Evolutionary conservation across 306 rosid genomes (phyloP).

Genomic region (Benincasa hispida): DNA sequence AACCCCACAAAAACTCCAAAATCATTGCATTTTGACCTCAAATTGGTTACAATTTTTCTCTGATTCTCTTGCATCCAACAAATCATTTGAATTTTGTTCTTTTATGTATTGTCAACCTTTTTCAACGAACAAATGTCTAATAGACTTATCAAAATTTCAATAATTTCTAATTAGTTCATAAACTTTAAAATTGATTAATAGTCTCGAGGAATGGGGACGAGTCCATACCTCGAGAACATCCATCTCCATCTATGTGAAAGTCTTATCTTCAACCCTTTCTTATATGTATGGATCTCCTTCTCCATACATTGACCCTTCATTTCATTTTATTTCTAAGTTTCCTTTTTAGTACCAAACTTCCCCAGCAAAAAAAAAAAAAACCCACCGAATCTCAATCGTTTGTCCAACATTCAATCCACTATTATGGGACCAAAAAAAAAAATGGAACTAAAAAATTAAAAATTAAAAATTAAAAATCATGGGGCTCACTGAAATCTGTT

Average conservation of each 20-base stretch:
- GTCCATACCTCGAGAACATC: not conserved
- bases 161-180: no score
- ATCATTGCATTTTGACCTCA: no score
- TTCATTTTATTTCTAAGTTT: not conserved
- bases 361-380: not conserved
- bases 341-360: not conserved
- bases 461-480: not conserved
- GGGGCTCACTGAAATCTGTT: not conserved
- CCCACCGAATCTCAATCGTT: not conserved
- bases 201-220: no score
- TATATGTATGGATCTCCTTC: not conserved
- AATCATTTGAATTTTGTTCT: no score
- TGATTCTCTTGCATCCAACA: no score
- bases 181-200: no score
- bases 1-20: no score
- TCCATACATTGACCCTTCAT: not conserved
- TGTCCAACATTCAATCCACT: not conserved
- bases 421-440: not conserved
- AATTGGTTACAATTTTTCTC: no score
- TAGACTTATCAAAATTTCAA: no score
- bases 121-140: no score
- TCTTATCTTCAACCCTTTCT: not conserved
- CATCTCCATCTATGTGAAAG: not conserved
- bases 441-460: no score
- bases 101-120: no score